phyloP scores from a whole-genome alignment of 2,329 filamentous ascomycete genomes.

The Delphinella strobiligena region DNA sequence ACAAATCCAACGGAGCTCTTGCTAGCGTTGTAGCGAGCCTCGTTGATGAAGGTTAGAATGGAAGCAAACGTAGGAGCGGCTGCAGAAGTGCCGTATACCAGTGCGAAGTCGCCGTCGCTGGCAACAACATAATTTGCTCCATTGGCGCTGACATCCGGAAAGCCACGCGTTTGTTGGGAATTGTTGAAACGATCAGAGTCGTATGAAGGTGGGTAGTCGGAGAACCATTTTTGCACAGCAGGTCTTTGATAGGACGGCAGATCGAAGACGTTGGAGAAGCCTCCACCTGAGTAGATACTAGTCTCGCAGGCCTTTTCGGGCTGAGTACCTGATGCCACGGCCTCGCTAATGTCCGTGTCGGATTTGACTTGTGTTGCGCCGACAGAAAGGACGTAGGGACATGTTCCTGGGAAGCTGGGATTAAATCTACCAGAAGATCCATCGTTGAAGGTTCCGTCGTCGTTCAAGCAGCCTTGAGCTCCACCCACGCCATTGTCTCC shows the following conservation, averaged over 20 bases:
- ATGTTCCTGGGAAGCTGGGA: slow-evolving; percentile 34
- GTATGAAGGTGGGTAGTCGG: slow-evolving; percentile 29
- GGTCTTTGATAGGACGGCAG: slow-evolving; percentile 36
- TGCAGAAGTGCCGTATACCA: slow-evolving; percentile 41
- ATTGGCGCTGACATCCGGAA: slow-evolving; percentile 29
- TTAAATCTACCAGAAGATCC: slow-evolving; percentile 28
- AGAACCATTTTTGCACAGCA: slow-evolving; percentile 30
- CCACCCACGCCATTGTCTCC: slow-evolving; percentile 33
- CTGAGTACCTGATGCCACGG: slow-evolving; percentile 13
- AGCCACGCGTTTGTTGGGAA: slow-evolving; percentile 31
- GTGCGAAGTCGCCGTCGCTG: slow-evolving; percentile 28
- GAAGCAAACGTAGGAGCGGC: slow-evolving; percentile 37
- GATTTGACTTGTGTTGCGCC: slow-evolving; percentile 38
- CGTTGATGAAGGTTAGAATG: slow-evolving; percentile 36
- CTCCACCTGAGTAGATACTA: slow-evolving; percentile 35
- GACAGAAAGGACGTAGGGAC: slow-evolving; percentile 40
- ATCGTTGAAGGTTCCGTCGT: slow-evolving; percentile 19
- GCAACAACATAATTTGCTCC: slow-evolving; percentile 22
- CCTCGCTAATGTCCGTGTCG: slow-evolving; percentile 26
- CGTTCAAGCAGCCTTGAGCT: slow-evolving; percentile 29
- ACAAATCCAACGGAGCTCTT: slow-evolving; percentile 30
- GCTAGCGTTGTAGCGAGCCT: slow-evolving; percentile 23
- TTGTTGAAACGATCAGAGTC: slow-evolving; percentile 36
- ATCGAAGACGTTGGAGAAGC: slow-evolving; percentile 39
- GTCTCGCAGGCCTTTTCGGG: slow-evolving; percentile 36